A percentile compares a stretch with the other conserved stretches of the same genome.
phyloP scores from a whole-genome alignment of 352 stramenopile genomes.

The Phytophthora multivora region DNA sequence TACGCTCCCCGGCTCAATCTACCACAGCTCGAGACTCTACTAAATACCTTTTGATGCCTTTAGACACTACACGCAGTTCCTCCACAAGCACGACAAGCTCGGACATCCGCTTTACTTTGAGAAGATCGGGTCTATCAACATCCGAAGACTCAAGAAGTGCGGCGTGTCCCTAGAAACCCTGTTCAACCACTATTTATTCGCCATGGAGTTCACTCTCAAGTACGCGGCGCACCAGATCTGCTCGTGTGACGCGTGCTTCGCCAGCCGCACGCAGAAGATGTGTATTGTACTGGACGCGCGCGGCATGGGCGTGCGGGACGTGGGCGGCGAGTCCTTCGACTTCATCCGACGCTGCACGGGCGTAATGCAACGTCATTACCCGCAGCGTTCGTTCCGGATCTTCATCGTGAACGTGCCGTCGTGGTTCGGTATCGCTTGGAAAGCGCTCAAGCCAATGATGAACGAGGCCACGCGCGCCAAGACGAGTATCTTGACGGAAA shows the following conservation, averaged over 20 bases:
- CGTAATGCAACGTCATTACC: slow-evolving; percentile 88
- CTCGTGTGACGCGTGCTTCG: slow-evolving; percentile 53
- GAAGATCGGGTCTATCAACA: slow-evolving; percentile 84
- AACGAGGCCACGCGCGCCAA: slow-evolving; percentile 90
- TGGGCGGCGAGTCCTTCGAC: slow-evolving; percentile 76
- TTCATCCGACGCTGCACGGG: slow-evolving; percentile 81
- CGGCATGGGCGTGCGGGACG: slow-evolving; percentile 79
- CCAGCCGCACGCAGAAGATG: slow-evolving; percentile 77
- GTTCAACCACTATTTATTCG: slow-evolving; percentile 84
- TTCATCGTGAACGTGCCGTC: slow-evolving; percentile 92
- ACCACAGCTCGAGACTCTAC: too few relatives aligned
- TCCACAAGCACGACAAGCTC: slow-evolving; percentile 83
- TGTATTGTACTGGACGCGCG: slow-evolving; percentile 73
- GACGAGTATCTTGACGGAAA: slow-evolving; percentile 84
- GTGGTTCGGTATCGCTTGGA: slow-evolving; percentile 93
- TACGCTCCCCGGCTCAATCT: slow-evolving; percentile 17
- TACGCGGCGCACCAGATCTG: slow-evolving; percentile 69
- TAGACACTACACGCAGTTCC: slow-evolving; percentile 78
- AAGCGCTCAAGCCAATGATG: slow-evolving; percentile 87
- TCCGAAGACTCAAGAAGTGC: slow-evolving; percentile 74
- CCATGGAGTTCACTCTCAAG: slow-evolving; percentile 86
- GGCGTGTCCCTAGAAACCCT: slow-evolving; percentile 71
- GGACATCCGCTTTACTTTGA: slow-evolving; percentile 84
- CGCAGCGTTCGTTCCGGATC: slow-evolving; percentile 90
- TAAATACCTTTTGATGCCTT: neutral